Evolutionary conservation across 176 grass and related monocot species (phyloP).

Genomic region (Saccharum spontaneum): DNA sequence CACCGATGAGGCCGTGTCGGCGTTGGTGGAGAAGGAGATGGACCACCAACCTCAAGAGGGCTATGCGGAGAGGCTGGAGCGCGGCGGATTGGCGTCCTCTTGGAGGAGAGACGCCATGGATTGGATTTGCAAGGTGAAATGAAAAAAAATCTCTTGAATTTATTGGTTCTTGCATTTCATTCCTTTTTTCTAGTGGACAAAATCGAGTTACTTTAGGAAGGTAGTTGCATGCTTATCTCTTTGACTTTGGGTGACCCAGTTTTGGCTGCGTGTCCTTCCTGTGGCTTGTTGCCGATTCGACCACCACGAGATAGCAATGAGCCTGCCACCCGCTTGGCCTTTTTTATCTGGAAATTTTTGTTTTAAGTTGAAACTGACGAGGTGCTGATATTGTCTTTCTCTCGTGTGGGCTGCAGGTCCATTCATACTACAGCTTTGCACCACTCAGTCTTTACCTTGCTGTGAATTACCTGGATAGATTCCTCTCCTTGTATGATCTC

Average conservation of each 20-base stretch:
- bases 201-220: constrained; percentile 31
- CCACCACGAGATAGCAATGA: constrained; percentile 30
- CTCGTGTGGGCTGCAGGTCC: constrained; percentile 60
- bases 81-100: constrained; percentile 48
- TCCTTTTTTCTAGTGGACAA: neutral
- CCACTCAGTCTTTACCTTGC: constrained; percentile 74
- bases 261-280: constrained; percentile 17
- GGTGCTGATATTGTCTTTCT: constrained; percentile 48
- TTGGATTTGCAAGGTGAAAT: constrained; percentile 81
- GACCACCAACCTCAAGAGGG: constrained; percentile 52
- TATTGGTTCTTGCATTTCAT: constrained; percentile 8
- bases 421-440: constrained; percentile 82
- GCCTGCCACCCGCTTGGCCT: neutral
- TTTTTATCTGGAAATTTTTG: constrained; percentile 27
- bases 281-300: constrained; percentile 39
- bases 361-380: constrained; percentile 38
- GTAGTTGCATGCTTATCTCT: constrained; percentile 35
- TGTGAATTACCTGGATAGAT: constrained; percentile 92
- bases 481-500: constrained; percentile 64
- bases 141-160: neutral
- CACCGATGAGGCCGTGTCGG: constrained; percentile 45
- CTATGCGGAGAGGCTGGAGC: constrained; percentile 55
- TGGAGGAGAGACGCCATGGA: constrained; percentile 82
- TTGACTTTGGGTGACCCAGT: constrained; percentile 25
- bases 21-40: constrained; percentile 59